Conservation (phyloP, 163 green algal species). For the Scenedesmus sp. region DNA sequence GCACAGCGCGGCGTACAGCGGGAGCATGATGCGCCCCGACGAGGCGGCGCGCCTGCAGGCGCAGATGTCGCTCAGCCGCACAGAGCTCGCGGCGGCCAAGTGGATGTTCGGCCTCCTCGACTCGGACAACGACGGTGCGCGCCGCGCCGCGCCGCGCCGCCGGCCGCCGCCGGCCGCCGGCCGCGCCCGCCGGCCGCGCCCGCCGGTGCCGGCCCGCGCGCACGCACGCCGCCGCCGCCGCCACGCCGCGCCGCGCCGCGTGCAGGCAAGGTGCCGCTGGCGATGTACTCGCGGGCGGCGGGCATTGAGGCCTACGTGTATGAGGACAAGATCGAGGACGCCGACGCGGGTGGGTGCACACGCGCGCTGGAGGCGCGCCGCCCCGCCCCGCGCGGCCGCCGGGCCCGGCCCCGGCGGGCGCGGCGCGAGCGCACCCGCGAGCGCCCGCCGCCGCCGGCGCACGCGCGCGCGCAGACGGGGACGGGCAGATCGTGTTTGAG, state of each 20-base stretch:
- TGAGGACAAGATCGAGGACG: conserved; percentile 47
- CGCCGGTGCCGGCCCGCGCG: no score
- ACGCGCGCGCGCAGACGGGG: conserved; percentile 20
- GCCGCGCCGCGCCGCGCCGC: no score
- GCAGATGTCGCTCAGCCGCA: conserved; percentile 38
- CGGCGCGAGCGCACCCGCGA: no score
- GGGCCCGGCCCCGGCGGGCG: no score
- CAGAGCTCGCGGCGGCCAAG: conserved; percentile 35
- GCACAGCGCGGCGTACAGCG: conserved; percentile 9
- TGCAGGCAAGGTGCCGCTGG: conserved; percentile 39
- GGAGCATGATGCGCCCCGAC: conserved; percentile 35
- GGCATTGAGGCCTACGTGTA: conserved; percentile 44
- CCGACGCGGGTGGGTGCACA: conserved; percentile 31
- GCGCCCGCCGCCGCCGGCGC: no score
- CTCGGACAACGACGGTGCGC: conserved; percentile 42
- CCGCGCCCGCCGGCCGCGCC: no score
- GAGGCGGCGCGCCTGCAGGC: conserved; percentile 36
- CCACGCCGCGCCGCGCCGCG: no score
- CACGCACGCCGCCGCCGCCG: no score
- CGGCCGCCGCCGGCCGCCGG: no score
- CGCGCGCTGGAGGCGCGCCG: no score
- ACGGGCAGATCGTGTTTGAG: conserved; percentile 40
- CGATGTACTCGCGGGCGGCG: neutral
- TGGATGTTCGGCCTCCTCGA: conserved; percentile 45
- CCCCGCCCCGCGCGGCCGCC: no score